phyloP scores from a whole-genome alignment of 192 early-diverging fungal genomes.

The Coemansia sp. region DNA sequence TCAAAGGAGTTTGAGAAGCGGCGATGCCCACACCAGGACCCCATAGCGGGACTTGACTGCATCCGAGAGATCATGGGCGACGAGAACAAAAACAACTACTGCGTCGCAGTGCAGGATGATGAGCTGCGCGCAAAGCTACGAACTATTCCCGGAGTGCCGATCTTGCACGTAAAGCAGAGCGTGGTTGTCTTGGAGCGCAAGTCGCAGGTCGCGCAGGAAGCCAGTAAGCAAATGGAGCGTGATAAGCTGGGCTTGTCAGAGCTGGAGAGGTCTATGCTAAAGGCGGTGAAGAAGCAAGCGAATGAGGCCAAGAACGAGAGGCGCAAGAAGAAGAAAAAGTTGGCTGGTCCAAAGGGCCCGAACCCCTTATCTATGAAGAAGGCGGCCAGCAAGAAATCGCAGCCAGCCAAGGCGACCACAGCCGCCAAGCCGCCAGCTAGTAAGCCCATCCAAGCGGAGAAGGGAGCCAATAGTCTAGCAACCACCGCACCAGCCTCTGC shows the following conservation, averaged over 20 bases:
- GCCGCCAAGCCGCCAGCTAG: too few relatives aligned
- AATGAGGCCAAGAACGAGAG: slow-evolving; percentile 29
- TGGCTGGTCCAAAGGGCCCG: slow-evolving; percentile 69
- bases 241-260: slow-evolving; percentile 60
- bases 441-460: not conserved
- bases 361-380: slow-evolving; percentile 92
- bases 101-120: slow-evolving; percentile 81
- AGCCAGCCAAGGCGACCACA: not conserved
- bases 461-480: not conserved
- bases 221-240: slow-evolving; percentile 33
- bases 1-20: slow-evolving; percentile 78
- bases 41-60: slow-evolving; percentile 67
- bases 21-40: slow-evolving; percentile 74
- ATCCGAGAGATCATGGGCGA: slow-evolving; percentile 73
- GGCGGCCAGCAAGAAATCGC: slow-evolving; percentile 22
- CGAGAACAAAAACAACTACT: slow-evolving; percentile 82
- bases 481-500: not conserved
- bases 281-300: slow-evolving; percentile 49
- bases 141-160: slow-evolving; percentile 77
- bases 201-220: slow-evolving; percentile 53
- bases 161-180: slow-evolving; percentile 81
- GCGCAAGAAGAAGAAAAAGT: slow-evolving; percentile 62
- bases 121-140: slow-evolving; percentile 66
- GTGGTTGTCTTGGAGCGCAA: slow-evolving; percentile 85
- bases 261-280: slow-evolving; percentile 60